Percentiles rank a stretch among this genome's conserved stretches.
phyloP scores from a whole-genome alignment of 768 basidiomycete species.

The Leucocoprinus sp. region DNA sequence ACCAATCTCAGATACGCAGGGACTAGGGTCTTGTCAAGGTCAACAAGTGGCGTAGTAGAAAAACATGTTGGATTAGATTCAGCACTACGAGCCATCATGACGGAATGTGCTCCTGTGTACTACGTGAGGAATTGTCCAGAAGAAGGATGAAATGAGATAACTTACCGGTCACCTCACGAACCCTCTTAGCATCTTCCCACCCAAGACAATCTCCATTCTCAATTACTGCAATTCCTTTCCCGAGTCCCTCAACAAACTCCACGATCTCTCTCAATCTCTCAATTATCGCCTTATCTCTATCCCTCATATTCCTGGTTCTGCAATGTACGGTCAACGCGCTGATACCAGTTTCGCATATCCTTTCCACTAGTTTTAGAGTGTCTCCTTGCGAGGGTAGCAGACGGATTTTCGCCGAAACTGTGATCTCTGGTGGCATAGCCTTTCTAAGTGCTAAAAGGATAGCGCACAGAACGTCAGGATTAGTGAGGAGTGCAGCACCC shows the following conservation, averaged over 20 bases:
- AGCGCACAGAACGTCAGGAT: constrained; percentile 83
- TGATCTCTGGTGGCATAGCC: constrained; percentile 67
- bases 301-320: constrained; percentile 87
- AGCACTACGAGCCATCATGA: constrained; percentile 95
- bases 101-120: constrained; percentile 65
- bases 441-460: constrained; percentile 75
- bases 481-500: constrained; percentile 92
- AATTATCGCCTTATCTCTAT: constrained; percentile 69
- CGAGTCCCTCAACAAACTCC: constrained; percentile 68
- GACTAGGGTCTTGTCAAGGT: constrained; percentile 61
- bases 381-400: constrained; percentile 80
- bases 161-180: constrained; percentile 63
- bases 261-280: constrained; percentile 80
- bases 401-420: constrained; percentile 92
- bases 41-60: constrained; percentile 53
- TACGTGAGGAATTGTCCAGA: background rate
- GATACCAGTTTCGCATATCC: constrained; percentile 83
- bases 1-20: constrained; percentile 73
- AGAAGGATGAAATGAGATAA: constrained; percentile 19
- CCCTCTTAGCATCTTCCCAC: constrained; percentile 68
- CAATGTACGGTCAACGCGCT: constrained; percentile 91
- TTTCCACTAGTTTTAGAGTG: constrained; percentile 82
- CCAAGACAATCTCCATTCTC: constrained; percentile 91
- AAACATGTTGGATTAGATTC: constrained; percentile 92
- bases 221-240: constrained; percentile 76